Evolutionary conservation across 805 yeast species (phyloP), one percentile per base, ranked within the genome.

Genomic region (Cyberlindnera petersonii): DNA sequence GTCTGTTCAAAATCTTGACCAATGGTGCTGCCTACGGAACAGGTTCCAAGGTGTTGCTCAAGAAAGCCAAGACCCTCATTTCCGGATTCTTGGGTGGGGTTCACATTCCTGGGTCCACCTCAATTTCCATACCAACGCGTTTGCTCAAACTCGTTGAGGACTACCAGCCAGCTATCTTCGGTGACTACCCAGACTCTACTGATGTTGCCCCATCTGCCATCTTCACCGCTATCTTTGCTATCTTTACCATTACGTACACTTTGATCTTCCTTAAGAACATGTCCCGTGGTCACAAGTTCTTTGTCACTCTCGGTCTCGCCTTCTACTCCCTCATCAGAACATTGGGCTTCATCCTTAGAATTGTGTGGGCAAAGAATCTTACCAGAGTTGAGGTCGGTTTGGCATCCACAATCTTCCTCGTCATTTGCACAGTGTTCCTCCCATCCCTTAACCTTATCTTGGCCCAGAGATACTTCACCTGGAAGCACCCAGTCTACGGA

Each of bases 401-500:
- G 36, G 63, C 79, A 5, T 68, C 77, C 4, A 77, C 74, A 26
- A 76, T 80, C 31, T 69, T 82, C 39, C 55, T 76, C 20, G 70
- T 77, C 46, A 62, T 79, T 16, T 77, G 86, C n/a, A 72, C 79
- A 14, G 73, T 78, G 18, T 58, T 77, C 31, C 55, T 82, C 35
- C 74, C 77, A 32, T 69, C 82, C 6, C 65, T 78, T 52, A 79
- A 79, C 53, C 67, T 81, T 59, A 71, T 81, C 20, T 61, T 83
- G 41, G 86, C 86, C 9, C 88, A 82, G 59, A 72, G 89, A 58
- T 63, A 81, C 21, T 80, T 81, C 63, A 79, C 86, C 10, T 82
- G 88, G 87, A 68, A 80, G 60, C 89, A 83, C 58, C 89, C 91
- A 10, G 75, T 74, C 29, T 74, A 76, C 14, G 89, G 88, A 26